Percentiles rank a stretch among this genome's conserved stretches.
phyloP scores from a whole-genome alignment of 2,329 filamentous ascomycete genomes.

The Lasiodiplodia citricola region DNA sequence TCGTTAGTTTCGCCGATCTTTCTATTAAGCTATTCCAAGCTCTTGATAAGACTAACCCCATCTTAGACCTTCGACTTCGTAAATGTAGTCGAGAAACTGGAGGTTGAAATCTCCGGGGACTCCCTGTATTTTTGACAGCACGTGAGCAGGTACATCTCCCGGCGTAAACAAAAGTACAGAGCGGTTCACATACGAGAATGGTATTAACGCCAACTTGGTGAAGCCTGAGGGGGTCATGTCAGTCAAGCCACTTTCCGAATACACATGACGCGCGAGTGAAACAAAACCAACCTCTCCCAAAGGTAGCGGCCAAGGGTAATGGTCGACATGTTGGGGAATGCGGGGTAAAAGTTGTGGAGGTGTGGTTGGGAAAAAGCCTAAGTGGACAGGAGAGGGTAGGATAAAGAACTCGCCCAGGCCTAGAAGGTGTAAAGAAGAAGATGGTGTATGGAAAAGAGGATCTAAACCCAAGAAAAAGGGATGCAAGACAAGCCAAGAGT shows the following conservation, averaged over 20 bases:
- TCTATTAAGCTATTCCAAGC: background rate
- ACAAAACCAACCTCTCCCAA: conserved; percentile 40
- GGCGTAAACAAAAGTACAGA: background rate
- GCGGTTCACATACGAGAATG: conserved; percentile 40
- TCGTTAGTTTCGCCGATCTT: background rate
- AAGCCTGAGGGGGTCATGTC: conserved; percentile 34
- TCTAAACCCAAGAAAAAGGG: background rate
- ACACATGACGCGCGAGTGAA: background rate
- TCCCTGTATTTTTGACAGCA: conserved; percentile 31
- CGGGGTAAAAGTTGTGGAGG: background rate
- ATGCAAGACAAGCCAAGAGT: background rate
- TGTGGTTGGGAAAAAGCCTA: background rate
- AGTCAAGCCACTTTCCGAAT: background rate
- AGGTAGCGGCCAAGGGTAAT: conserved; percentile 50
- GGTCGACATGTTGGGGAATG: conserved; percentile 33
- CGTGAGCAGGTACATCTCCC: conserved; percentile 2
- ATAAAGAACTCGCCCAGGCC: background rate
- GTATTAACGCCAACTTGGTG: conserved; percentile 48
- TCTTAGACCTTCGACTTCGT: conserved; percentile 44
- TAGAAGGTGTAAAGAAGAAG: background rate
- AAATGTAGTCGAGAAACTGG: conserved; percentile 52
- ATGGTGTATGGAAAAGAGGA: background rate
- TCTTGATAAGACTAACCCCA: conserved; percentile 35
- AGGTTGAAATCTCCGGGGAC: conserved; percentile 55
- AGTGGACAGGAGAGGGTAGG: background rate